These are phyloP conservation scores for Lyophyllum shimeji DNA, from an alignment of 768 basidiomycete species.

Conservation along the genomic window DNA sequence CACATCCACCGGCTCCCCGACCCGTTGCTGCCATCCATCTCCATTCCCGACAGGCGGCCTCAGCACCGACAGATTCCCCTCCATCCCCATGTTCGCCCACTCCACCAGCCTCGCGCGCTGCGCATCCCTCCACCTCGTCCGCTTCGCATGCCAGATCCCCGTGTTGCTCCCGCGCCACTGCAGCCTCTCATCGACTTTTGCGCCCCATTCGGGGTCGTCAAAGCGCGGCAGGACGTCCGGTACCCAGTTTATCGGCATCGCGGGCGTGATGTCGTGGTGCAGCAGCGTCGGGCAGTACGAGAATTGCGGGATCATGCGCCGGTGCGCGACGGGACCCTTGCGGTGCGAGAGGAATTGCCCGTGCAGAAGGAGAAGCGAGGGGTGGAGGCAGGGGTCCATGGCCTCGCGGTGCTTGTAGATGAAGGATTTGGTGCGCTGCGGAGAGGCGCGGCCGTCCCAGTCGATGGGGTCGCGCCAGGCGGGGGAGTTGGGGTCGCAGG, in stretches of 20 bases:
- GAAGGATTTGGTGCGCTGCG: constrained; percentile 33
- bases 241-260: constrained; percentile 46
- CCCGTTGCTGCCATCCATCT: constrained; percentile 20
- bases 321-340: constrained; percentile 42
- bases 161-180: constrained; percentile 77
- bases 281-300: constrained; percentile 45
- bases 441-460: constrained; percentile 21
- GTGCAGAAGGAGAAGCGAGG: constrained; percentile 36
- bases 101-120: constrained; percentile 47
- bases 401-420: constrained; percentile 42
- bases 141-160: constrained; percentile 48
- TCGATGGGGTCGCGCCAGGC: constrained; percentile 28
- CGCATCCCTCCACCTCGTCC: constrained; percentile 41
- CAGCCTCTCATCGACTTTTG: constrained; percentile 54
- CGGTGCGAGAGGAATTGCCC: constrained; percentile 53
- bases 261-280: constrained; percentile 53
- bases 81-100: constrained; percentile 23
- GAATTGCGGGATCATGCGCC: constrained; percentile 48
- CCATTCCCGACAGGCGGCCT: constrained; percentile 22
- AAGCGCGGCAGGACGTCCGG: constrained; percentile 28
- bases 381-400: constrained; percentile 50
- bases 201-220: constrained; percentile 59
- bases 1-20: constrained; percentile 31
- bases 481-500: constrained; percentile 34
- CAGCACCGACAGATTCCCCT: constrained; percentile 33